A percentile compares a stretch with the other conserved stretches of the same genome.
These are phyloP conservation scores for Apostasia ramifera DNA, from an alignment of 106 monocot genomes.

Conservation along the genomic window DNA sequence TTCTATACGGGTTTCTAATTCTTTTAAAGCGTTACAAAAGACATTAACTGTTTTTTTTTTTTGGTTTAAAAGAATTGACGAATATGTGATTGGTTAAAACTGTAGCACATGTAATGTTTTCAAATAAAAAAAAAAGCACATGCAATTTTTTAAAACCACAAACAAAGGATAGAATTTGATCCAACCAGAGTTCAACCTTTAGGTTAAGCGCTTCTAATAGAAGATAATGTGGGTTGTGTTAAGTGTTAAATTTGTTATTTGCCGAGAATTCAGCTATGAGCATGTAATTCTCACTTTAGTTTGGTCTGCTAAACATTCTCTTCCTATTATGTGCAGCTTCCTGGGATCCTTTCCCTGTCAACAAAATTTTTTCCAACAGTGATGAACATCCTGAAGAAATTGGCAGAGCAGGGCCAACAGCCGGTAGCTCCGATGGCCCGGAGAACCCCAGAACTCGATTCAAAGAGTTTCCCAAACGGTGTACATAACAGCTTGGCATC, in stretches of 20 bases:
- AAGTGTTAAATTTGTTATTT: background rate
- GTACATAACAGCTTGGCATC: slow-evolving; percentile 27
- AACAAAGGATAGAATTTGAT: no score
- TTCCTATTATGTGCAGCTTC: slow-evolving; percentile 41
- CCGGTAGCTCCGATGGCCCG: slow-evolving; percentile 29
- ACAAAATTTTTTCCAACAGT: slow-evolving; percentile 86
- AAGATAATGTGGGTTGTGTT: background rate
- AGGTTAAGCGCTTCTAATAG: no score
- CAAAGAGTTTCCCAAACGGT: slow-evolving; percentile 30
- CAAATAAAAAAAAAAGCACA: no score
- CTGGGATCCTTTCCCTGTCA: slow-evolving; percentile 71
- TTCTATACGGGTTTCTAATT: no score
- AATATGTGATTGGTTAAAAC: no score
- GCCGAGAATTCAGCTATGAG: background rate
- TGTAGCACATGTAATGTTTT: no score
- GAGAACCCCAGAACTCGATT: slow-evolving; percentile 32
- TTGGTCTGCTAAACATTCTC: background rate
- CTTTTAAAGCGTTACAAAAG: no score
- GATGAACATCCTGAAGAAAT: slow-evolving; percentile 79
- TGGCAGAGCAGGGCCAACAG: slow-evolving; percentile 76
- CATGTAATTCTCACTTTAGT: background rate
- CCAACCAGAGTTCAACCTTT: no score
- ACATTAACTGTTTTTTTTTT: no score
- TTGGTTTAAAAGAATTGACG: no score
- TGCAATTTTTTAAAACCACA: no score